These are phyloP conservation scores for Sporobolomyces phaffii DNA, from an alignment of 768 basidiomycete species.

Conservation along the genomic window DNA sequence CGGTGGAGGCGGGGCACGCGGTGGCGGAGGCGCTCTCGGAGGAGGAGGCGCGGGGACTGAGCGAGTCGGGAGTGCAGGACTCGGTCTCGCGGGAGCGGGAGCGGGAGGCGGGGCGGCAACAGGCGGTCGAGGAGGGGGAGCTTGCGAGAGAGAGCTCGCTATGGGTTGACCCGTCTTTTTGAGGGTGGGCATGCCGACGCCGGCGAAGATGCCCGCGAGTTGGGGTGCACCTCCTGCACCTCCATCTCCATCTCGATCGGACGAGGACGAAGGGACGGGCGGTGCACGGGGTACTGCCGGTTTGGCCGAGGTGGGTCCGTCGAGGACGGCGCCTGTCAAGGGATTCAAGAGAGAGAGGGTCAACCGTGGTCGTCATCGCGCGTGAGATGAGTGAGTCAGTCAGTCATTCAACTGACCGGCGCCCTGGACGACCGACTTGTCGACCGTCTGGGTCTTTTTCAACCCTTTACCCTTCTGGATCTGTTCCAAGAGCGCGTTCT, in stretches of 20 bases:
- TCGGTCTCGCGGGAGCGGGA: not conserved
- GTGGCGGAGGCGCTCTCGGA: not conserved
- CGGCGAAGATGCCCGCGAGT: slow-evolving; percentile 37
- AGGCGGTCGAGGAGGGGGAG: not conserved
- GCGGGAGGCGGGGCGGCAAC: not conserved
- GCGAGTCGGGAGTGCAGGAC: not conserved
- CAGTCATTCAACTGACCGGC: slow-evolving; percentile 2
- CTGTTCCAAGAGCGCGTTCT: slow-evolving; percentile 19
- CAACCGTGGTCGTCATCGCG: not conserved
- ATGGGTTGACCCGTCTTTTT: slow-evolving; percentile 32
- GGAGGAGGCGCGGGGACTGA: not conserved
- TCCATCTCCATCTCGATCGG: not conserved
- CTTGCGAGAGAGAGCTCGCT: not conserved
- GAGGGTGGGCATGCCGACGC: slow-evolving; percentile 38
- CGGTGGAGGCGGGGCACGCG: not conserved
- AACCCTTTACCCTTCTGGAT: slow-evolving; percentile 38
- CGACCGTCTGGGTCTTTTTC: slow-evolving; percentile 32
- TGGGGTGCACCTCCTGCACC: slow-evolving; percentile 1
- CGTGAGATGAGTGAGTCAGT: not conserved
- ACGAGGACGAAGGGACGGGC: not conserved
- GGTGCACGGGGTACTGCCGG: slow-evolving; percentile 6
- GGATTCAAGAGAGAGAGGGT: not conserved
- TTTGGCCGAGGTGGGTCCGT: not conserved
- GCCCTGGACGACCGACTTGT: slow-evolving; percentile 3
- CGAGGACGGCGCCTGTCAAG: slow-evolving; percentile 8